phyloP scores from a whole-genome alignment of 257 asterid species.

The Dorcoceras hygrometricum region DNA sequence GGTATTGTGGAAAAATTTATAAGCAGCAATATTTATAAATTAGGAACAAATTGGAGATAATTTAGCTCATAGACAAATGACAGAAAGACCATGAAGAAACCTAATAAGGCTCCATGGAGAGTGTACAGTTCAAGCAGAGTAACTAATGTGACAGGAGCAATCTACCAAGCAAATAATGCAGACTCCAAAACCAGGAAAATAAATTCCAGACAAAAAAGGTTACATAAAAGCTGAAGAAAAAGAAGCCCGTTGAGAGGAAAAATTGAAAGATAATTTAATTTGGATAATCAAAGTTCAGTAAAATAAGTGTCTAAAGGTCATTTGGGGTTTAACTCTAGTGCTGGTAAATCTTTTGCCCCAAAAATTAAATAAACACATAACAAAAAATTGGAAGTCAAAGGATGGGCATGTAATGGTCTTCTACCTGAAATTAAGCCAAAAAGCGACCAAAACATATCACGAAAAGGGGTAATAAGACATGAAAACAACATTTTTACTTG shows the following conservation, averaged over 20 bases:
- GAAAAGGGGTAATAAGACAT: background rate
- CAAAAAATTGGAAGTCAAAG: background rate
- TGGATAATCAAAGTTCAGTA: background rate
- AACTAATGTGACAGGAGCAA: background rate
- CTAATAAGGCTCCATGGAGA: background rate
- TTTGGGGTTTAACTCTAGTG: background rate
- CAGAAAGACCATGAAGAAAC: background rate
- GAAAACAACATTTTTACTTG: background rate
- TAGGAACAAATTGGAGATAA: background rate
- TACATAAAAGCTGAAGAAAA: background rate
- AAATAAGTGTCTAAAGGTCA: background rate
- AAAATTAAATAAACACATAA: too few relatives aligned
- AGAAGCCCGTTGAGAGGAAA: background rate
- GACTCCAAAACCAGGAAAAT: background rate
- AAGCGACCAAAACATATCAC: background rate
- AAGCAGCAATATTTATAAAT: background rate
- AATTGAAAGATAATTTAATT: background rate
- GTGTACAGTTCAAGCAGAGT: background rate
- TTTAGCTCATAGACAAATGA: background rate
- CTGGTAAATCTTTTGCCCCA: background rate
- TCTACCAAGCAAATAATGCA: background rate
- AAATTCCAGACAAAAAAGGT: background rate
- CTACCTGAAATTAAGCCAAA: constrained; percentile 1
- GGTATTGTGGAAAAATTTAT: background rate
- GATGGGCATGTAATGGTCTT: background rate